These are phyloP conservation scores for Nitzschia palea DNA, from an alignment of 108 stramenopile species.

Conservation along the genomic window DNA sequence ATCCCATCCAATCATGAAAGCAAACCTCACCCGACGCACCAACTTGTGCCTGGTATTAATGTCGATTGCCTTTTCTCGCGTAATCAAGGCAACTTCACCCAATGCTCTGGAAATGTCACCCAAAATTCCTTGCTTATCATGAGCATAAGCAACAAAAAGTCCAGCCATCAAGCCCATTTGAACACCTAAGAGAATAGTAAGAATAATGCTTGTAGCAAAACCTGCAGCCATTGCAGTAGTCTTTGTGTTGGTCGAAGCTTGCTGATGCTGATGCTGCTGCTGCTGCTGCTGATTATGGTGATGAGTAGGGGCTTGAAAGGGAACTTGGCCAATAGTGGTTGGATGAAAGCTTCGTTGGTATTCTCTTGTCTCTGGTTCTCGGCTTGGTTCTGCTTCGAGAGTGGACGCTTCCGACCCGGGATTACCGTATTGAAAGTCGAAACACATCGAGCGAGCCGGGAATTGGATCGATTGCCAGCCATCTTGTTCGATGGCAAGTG, in stretches of 20 bases:
- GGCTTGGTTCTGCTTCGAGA: neutral
- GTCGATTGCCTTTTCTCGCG: conserved; percentile 27
- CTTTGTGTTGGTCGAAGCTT: neutral
- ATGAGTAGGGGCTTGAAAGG: too few relatives aligned
- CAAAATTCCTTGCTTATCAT: conserved; percentile 15
- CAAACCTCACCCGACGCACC: conserved; percentile 44
- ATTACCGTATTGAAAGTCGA: too few relatives aligned
- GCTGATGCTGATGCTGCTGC: neutral
- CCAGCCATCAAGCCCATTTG: conserved; percentile 11
- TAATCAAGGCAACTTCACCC: conserved; percentile 33
- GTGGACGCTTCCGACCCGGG: too few relatives aligned
- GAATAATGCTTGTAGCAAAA: conserved; percentile 9
- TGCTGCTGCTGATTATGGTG: too few relatives aligned
- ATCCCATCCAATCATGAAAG: neutral
- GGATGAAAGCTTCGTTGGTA: too few relatives aligned
- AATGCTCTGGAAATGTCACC: conserved; percentile 39
- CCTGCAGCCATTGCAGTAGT: conserved; percentile 10
- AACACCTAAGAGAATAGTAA: conserved; percentile 13
- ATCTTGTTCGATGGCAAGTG: too few relatives aligned
- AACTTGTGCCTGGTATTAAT: conserved; percentile 52
- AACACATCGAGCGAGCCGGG: too few relatives aligned
- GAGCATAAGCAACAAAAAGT: conserved; percentile 21
- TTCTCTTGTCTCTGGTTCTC: neutral
- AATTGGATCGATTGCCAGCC: too few relatives aligned
- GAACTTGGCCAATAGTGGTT: too few relatives aligned